Base-by-base conservation (phyloP, 2,329 filamentous ascomycete genomes). In the Colletotrichum lupini region DNA sequence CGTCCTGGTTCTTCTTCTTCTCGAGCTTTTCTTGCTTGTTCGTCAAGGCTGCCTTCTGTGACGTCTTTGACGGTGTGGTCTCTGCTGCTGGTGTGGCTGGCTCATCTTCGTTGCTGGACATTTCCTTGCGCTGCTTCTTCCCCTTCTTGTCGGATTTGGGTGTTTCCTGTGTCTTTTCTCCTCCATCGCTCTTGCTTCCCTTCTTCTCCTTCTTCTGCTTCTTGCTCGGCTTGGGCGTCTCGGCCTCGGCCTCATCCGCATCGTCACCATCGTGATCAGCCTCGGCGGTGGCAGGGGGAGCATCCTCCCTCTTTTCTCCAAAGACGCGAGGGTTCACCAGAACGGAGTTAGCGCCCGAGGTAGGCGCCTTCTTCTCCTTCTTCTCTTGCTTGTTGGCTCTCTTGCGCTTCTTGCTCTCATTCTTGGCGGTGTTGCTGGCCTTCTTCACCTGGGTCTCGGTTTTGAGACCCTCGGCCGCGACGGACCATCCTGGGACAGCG, bases 401-500 rank as follows among this genome's bases (percentile, higher is more conserved):
- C 60, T 69, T 77, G 46, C 77, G 85, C 85, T 91, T 92, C 75
- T 90, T 88, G 30, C 61, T 64, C 46, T 55, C 53, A n/a, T 63
- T 91, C 80, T 88, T 92, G 76, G 87, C 86, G 78, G 87, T 90
- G 76, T 84, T 80, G 72, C 84, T 75, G 74, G 81, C 81, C 76
- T 76, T 63, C 46, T 68, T 61, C 53, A 73, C 68, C 12, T 76
- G 73, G 74, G 86, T 88, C 83, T 98, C 94, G 35, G 90, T 83
- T 83, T 94, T 95, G 75, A 97, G 89, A 65, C 85, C 86, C 76
- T 91, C 90, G 74, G 92, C 89, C 68, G 94, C 91, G 46, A 98
- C 88, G 52, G 94, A 94, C 95, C 96, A 98, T 77, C 97, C 97
- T 79, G 94, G 94, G 35, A 98, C 95, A 11, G 95, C 92, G 82